These are phyloP conservation scores for Hemisphaericaspora xylanilytica DNA, from an alignment of 1,139 yeast species.

Conservation along the genomic window DNA sequence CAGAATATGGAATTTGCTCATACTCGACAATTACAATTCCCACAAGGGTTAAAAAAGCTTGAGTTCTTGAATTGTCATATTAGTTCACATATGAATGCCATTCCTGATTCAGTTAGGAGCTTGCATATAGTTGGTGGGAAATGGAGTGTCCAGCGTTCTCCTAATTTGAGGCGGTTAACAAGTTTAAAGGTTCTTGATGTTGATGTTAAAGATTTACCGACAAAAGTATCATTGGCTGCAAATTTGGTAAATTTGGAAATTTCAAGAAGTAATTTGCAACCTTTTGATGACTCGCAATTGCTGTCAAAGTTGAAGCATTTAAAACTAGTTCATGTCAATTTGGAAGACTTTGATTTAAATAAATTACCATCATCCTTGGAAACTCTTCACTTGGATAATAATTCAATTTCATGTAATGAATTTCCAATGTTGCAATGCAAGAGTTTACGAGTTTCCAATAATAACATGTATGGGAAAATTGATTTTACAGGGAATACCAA, in stretches of 20 bases:
- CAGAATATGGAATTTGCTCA: constrained; percentile 10
- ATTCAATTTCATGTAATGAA: constrained; percentile 1
- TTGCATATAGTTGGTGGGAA: constrained; percentile 11
- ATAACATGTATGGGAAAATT: constrained; percentile 6
- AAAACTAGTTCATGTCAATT: constrained; percentile 8
- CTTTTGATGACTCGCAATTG: constrained; percentile 5
- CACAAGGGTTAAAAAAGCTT: constrained; percentile 9
- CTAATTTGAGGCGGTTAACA: constrained; percentile 10
- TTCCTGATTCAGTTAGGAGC: constrained; percentile 13
- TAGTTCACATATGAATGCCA: constrained; percentile 11
- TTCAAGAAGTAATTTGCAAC: not conserved
- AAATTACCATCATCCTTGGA: constrained; percentile 1
- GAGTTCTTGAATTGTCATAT: constrained; percentile 14
- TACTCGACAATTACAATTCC: constrained; percentile 11
- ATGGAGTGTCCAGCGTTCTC: constrained; percentile 12
- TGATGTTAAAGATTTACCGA: constrained; percentile 13
- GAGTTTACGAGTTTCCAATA: constrained; percentile 8
- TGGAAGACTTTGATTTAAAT: constrained; percentile 9
- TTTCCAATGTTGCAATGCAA: constrained; percentile 5
- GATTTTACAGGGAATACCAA: constrained; percentile 2
- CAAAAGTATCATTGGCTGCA: constrained; percentile 10
- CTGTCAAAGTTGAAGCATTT: constrained; percentile 9
- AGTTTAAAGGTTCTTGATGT: constrained; percentile 10
- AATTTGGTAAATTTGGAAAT: constrained; percentile 11
- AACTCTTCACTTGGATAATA: constrained; percentile 4